Conservation (phyloP, 2,329 filamentous ascomycete species). For the Claviceps purpurea region DNA sequence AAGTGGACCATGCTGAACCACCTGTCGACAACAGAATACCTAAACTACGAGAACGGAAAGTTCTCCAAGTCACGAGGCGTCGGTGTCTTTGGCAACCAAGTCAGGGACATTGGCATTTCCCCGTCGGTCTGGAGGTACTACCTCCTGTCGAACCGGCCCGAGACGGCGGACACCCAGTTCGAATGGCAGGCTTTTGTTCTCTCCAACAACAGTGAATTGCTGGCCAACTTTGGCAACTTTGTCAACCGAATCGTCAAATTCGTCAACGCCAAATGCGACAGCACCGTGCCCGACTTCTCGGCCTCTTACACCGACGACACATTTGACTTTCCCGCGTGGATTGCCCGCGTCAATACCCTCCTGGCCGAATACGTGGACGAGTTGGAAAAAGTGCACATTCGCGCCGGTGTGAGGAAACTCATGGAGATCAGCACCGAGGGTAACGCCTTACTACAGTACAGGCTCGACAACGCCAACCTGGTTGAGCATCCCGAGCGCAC, state of each 20-base stretch:
- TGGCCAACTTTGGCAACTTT: constrained; percentile 63
- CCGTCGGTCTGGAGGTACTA: constrained; percentile 92
- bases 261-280: constrained; percentile 61
- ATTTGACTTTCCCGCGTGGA: constrained; percentile 14
- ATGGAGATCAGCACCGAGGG: constrained; percentile 51
- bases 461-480: constrained; percentile 41
- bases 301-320: constrained; percentile 46
- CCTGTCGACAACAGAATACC: constrained; percentile 73
- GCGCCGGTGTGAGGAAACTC: constrained; percentile 49
- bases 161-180: constrained; percentile 78
- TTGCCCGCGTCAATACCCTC: constrained; percentile 34
- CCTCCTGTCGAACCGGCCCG: constrained; percentile 71
- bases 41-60: constrained; percentile 81
- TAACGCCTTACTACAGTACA: constrained; percentile 38
- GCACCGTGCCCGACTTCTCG: constrained; percentile 50
- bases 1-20: constrained; percentile 85
- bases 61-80: constrained; percentile 86
- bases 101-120: constrained; percentile 71
- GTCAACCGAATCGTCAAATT: constrained; percentile 65
- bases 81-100: constrained; percentile 84
- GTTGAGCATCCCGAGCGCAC: constrained; percentile 41
- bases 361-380: constrained; percentile 55
- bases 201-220: constrained; percentile 79
- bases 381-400: constrained; percentile 59
- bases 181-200: constrained; percentile 76